Percentiles rank a stretch among this genome's conserved stretches.
Conservation (phyloP, 331 rosid genomes). For the Prunus yedoensis region DNA sequence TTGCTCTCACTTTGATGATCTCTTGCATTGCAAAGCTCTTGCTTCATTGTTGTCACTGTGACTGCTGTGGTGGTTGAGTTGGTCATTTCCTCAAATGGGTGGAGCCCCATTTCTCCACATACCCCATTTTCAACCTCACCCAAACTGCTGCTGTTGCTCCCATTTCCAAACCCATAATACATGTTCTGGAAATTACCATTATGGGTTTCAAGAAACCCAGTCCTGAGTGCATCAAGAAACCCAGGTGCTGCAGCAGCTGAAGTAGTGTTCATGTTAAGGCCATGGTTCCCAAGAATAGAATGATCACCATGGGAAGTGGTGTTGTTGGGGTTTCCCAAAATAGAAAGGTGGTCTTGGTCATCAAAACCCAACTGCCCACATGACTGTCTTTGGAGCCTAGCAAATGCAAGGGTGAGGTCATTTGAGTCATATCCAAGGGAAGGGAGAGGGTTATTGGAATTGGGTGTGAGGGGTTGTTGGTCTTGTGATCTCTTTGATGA, state of each 20-base stretch:
- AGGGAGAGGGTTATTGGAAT: constrained; percentile 38
- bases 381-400: constrained; percentile 73
- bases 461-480: constrained; percentile 54
- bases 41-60: constrained; percentile 77
- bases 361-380: constrained; percentile 58
- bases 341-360: constrained; percentile 47
- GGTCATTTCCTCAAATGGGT: constrained; percentile 51
- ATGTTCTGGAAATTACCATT: constrained; percentile 35
- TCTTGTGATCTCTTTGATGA: constrained; percentile 63
- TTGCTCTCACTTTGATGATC: constrained; percentile 42
- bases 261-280: no score
- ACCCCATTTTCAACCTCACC: constrained; percentile 50
- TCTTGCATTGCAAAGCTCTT: constrained; percentile 51
- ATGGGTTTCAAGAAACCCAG: constrained; percentile 54
- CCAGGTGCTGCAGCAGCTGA: constrained; percentile 28
- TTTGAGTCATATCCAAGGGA: constrained; percentile 52
- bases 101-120: constrained; percentile 50
- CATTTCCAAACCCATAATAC: constrained; percentile 54
- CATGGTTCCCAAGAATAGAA: constrained; percentile 35
- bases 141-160: constrained; percentile 20
- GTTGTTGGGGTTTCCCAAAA: constrained; percentile 36
- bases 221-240: constrained; percentile 57
- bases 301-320: constrained; percentile 13
- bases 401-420: constrained; percentile 79
- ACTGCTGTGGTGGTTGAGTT: constrained; percentile 63